These are phyloP conservation scores for Amanita muscaria DNA, from an alignment of 768 basidiomycete genomes.

Conservation along the genomic window DNA sequence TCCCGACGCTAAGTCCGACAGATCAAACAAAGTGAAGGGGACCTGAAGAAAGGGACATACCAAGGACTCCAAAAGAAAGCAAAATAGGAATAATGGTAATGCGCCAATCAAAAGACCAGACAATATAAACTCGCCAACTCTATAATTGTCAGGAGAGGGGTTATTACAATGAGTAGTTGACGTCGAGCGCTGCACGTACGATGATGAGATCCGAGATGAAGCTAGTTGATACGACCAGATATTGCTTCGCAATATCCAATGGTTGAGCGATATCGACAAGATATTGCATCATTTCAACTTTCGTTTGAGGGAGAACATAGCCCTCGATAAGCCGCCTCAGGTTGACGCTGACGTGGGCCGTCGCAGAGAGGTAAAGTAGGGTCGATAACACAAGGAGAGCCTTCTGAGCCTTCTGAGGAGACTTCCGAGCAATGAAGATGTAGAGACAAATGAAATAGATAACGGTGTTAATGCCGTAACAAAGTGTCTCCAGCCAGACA, in stretches of 20 bases:
- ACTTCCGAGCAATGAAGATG: neutral
- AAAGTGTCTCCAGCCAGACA: no score
- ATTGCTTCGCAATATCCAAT: conserved; percentile 24
- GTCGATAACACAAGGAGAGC: conserved; percentile 1
- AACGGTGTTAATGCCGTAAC: no score
- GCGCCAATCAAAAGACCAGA: conserved; percentile 1
- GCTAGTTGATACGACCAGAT: conserved; percentile 2
- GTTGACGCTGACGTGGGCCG: conserved; percentile 25
- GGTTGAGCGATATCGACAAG: conserved; percentile 26
- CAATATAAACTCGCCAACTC: conserved; percentile 6
- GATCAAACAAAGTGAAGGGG: neutral
- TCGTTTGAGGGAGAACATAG: conserved; percentile 19
- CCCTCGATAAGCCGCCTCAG: conserved; percentile 27
- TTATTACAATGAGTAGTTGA: neutral
- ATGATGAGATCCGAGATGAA: conserved; percentile 8
- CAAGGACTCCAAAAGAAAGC: neutral
- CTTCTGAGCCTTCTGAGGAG: neutral
- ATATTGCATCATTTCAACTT: conserved; percentile 22
- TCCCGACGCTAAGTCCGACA: neutral
- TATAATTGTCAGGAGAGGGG: neutral
- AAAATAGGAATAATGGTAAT: conserved; percentile 2
- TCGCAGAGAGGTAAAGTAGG: conserved; percentile 18
- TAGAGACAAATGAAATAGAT: no score
- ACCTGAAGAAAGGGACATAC: neutral
- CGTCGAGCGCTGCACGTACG: neutral